These are phyloP conservation scores for Colletotrichum paranaense DNA, from an alignment of 2,329 filamentous ascomycete genomes.

Conservation along the genomic window DNA sequence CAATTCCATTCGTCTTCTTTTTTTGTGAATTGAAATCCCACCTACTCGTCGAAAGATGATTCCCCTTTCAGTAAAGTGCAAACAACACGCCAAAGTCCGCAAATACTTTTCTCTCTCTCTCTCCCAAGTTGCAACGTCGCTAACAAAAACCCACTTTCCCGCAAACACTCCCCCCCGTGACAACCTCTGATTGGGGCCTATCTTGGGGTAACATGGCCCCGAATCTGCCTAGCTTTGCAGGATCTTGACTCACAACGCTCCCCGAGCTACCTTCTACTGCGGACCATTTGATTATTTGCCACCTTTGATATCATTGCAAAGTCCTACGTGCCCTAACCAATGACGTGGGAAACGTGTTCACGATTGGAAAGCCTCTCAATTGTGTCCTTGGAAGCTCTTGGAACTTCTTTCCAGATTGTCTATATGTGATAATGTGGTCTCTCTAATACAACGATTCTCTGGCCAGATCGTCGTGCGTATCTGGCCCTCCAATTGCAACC, in stretches of 20 bases:
- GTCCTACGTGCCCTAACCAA: no score
- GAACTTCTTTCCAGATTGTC: neutral
- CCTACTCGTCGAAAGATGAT: conserved; percentile 1
- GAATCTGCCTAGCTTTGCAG: conserved; percentile 23
- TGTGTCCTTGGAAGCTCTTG: neutral
- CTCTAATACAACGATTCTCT: neutral
- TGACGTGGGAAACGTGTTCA: neutral
- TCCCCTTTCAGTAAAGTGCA: conserved; percentile 19
- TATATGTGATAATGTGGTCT: neutral
- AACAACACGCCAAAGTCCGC: neutral
- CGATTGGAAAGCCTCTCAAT: no score
- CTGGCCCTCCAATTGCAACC: neutral
- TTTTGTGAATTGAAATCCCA: no score
- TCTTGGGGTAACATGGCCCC: neutral
- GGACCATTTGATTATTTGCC: conserved; percentile 10
- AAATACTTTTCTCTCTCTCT: neutral
- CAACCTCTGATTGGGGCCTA: neutral
- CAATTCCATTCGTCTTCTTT: neutral
- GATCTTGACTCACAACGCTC: conserved; percentile 8
- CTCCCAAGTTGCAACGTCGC: neutral
- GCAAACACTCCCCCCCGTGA: no score
- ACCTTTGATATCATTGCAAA: neutral
- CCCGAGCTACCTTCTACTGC: neutral
- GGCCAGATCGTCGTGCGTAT: neutral
- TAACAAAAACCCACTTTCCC: neutral